Evolutionary conservation across 257 asterid genomes (phyloP), one percentile per base, ranked within the genome.

Genomic region (Nicotiana noctiflora): DNA sequence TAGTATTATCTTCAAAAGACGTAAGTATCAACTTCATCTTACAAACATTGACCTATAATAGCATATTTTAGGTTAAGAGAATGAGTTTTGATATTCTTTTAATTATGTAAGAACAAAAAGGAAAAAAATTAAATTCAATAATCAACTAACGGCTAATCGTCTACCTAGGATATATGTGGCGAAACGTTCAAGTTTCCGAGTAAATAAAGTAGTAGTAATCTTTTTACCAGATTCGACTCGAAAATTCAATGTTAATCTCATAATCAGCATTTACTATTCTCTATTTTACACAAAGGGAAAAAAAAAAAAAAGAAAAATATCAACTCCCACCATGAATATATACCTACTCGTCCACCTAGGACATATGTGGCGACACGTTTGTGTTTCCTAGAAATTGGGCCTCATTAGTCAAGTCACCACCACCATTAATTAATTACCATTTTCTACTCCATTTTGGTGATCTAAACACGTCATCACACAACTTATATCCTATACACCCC

Each of bases 331-430:
- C 6, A 46, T 23, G 3, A 29, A 13, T 17, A 21, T 6, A 40
- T 40, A 19, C 49, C 8, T 29, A 44, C 14, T 21, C 55, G 14
- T 72, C 60, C 77, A 46, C 40, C 1, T 21, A 14, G 40, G 61
- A 49, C 51, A 49, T 74, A 74, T 74, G 44, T 49, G 44, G 79
- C 79, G 25, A 49, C 79, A 74, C 79, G 44, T 49, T 74, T 74
- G 44, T 1, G 61, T 74, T 74, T 74, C 79, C 61, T 49, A 46
- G 44, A 74, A 25, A 49, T 74, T 49, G 79, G 61, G 44, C 61
- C 6, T 1, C 11, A 56, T 18, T 46, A 23, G 37, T 46, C 60
- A 74, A 49, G 14, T 23, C 60, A 23, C 14, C 15, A 21, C 51
- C 6, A 17, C 15, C 14, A 2, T 14, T 29, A 40, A 8, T 40